These are phyloP conservation scores for Achaetomiella virescens DNA, from an alignment of 495 filamentous ascomycete genomes.

Conservation along the genomic window DNA sequence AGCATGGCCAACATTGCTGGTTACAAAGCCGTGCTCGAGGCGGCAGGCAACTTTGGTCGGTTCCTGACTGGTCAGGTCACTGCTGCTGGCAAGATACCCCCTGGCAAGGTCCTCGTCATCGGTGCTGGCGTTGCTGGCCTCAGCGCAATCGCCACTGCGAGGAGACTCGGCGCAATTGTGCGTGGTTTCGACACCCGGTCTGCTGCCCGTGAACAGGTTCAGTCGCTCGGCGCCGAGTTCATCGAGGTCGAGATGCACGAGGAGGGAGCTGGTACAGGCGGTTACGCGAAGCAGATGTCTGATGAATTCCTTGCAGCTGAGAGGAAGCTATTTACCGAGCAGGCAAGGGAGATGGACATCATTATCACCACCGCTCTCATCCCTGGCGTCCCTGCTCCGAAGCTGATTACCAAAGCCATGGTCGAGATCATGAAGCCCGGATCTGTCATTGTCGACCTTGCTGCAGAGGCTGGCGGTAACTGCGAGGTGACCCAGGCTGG, in stretches of 20 bases:
- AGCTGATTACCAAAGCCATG: slow-evolving; percentile 72
- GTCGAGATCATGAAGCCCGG: slow-evolving; percentile 74
- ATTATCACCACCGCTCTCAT: slow-evolving; percentile 80
- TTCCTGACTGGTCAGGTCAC: slow-evolving; percentile 80
- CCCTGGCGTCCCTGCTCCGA: slow-evolving; percentile 68
- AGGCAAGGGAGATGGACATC: slow-evolving; percentile 78
- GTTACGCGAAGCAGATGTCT: slow-evolving; percentile 84
- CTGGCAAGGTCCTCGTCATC: slow-evolving; percentile 76
- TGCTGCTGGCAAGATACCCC: slow-evolving; percentile 75
- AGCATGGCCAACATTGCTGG: slow-evolving; percentile 87
- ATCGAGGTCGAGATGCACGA: slow-evolving; percentile 79
- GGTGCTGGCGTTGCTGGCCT: slow-evolving; percentile 76
- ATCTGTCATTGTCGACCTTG: slow-evolving; percentile 74
- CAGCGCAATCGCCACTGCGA: slow-evolving; percentile 73
- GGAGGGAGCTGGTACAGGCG: slow-evolving; percentile 72
- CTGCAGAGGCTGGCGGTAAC: slow-evolving; percentile 75
- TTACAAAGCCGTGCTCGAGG: slow-evolving; percentile 78
- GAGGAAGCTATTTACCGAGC: slow-evolving; percentile 79
- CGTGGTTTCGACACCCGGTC: slow-evolving; percentile 76
- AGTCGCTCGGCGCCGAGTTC: slow-evolving; percentile 78
- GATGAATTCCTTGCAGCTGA: slow-evolving; percentile 83
- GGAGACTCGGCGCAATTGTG: slow-evolving; percentile 75
- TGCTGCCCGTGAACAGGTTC: slow-evolving; percentile 74
- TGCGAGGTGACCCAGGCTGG: slow-evolving; percentile 69
- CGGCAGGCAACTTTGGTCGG: slow-evolving; percentile 74